These are phyloP conservation scores for Sophora flavescens DNA, from an alignment of 306 rosid species.

Conservation along the genomic window DNA sequence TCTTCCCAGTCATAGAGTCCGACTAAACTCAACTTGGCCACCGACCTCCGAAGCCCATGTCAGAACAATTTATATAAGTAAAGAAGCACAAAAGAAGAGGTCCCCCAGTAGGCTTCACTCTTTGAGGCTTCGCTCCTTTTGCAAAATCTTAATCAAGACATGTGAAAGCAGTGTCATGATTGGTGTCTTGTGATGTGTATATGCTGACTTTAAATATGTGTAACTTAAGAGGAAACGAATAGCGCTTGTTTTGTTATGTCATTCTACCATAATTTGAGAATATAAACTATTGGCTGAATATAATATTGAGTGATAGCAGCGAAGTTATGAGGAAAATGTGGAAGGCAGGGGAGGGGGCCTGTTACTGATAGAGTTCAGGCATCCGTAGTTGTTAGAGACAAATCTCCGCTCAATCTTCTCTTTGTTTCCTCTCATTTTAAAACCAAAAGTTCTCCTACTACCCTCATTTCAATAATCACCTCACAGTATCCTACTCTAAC, in stretches of 20 bases:
- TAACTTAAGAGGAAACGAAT: neutral
- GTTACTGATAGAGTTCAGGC: neutral
- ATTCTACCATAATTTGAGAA: neutral
- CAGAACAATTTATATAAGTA: conserved; percentile 9
- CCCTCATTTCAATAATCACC: conserved; percentile 1
- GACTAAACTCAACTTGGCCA: too few relatives aligned
- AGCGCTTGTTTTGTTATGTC: conserved; percentile 12
- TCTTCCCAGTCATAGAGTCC: too few relatives aligned
- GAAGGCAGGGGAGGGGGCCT: neutral
- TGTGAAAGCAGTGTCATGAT: conserved; percentile 23
- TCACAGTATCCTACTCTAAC: neutral
- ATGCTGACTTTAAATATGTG: neutral
- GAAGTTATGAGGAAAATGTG: neutral
- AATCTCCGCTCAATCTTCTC: conserved; percentile 67
- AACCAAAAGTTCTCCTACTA: conserved; percentile 43
- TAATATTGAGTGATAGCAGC: neutral
- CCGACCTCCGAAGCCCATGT: too few relatives aligned
- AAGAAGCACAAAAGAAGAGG: neutral
- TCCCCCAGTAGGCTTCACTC: neutral
- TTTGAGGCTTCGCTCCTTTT: neutral
- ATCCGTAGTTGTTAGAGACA: conserved; percentile 8
- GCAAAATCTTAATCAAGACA: conserved; percentile 16
- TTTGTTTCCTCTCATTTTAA: conserved; percentile 66
- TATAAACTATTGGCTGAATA: neutral
- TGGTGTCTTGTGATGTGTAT: conserved; percentile 21